Evolutionary conservation across 2,329 filamentous ascomycete genomes (phyloP).

Genomic region (Fusarium coicis): DNA sequence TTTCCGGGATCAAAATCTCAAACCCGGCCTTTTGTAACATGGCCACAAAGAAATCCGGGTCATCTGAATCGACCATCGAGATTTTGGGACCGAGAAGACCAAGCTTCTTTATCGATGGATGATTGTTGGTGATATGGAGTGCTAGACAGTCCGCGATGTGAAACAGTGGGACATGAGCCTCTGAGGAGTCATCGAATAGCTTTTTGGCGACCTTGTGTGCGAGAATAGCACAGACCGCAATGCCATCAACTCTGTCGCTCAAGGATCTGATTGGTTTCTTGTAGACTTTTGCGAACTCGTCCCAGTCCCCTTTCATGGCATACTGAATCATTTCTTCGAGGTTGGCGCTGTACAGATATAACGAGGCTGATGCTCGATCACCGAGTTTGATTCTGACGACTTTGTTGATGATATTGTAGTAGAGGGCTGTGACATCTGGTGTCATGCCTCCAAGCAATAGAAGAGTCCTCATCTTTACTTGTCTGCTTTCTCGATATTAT

Average conservation of each 20-base stretch:
- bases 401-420: neutral
- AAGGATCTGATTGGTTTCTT: neutral
- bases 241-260: neutral
- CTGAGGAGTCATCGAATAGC: neutral
- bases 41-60: neutral
- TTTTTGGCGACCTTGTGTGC: neutral
- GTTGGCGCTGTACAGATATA: conserved; percentile 6
- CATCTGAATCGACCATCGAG: neutral
- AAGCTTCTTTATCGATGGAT: neutral
- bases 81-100: neutral
- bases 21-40: neutral
- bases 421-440: neutral
- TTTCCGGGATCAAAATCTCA: neutral
- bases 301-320: neutral
- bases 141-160: neutral
- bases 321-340: conserved; percentile 6
- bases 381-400: neutral
- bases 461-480: neutral
- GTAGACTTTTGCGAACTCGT: neutral
- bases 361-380: neutral
- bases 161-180: neutral
- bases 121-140: neutral
- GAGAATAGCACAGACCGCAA: neutral
- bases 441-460: conserved; percentile 7
- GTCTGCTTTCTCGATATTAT: rapidly evolving